A percentile compares a stretch with the other conserved stretches of the same genome.
Conservation (phyloP, 495 filamentous ascomycete species). For the Achaetomiella virescens region DNA sequence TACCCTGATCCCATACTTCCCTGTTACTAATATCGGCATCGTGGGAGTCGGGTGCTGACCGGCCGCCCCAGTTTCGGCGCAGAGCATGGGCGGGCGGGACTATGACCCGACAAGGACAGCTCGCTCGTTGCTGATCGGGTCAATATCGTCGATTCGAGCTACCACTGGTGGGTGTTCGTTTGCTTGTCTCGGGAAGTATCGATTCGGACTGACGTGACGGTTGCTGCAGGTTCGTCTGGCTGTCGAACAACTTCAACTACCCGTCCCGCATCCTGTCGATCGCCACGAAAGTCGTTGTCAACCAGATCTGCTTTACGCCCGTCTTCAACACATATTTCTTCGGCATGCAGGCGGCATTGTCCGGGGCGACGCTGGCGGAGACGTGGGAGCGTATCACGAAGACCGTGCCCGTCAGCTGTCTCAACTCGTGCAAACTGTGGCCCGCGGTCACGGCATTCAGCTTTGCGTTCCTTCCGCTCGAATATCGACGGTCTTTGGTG, state of each 20-base stretch:
- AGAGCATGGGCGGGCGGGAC: conserved; percentile 51
- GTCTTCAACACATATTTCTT: conserved; percentile 92
- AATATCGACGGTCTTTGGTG: conserved; percentile 75
- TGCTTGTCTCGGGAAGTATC: neutral
- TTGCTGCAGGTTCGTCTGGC: conserved; percentile 66
- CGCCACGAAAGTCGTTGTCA: conserved; percentile 68
- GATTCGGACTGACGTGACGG: neutral
- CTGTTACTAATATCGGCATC: neutral
- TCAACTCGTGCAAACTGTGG: conserved; percentile 85
- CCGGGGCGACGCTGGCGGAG: conserved; percentile 53
- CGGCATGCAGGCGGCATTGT: conserved; percentile 63
- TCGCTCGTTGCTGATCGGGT: conserved; percentile 68
- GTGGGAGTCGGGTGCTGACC: conserved; percentile 3
- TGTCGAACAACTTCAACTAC: conserved; percentile 77
- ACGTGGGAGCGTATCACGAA: conserved; percentile 62
- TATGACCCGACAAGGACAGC: conserved; percentile 68
- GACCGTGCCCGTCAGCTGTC: conserved; percentile 68
- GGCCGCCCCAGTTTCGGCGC: conserved; percentile 53
- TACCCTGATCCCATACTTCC: neutral
- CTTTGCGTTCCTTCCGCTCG: conserved; percentile 73
- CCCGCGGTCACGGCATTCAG: conserved; percentile 81
- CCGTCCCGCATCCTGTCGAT: conserved; percentile 62
- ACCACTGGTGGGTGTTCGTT: conserved; percentile 58
- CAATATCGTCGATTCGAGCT: conserved; percentile 63
- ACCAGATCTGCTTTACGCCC: conserved; percentile 78